These are phyloP conservation scores for Pichia thaimueangensis DNA, from an alignment of 805 yeast genomes.

Conservation along the genomic window DNA sequence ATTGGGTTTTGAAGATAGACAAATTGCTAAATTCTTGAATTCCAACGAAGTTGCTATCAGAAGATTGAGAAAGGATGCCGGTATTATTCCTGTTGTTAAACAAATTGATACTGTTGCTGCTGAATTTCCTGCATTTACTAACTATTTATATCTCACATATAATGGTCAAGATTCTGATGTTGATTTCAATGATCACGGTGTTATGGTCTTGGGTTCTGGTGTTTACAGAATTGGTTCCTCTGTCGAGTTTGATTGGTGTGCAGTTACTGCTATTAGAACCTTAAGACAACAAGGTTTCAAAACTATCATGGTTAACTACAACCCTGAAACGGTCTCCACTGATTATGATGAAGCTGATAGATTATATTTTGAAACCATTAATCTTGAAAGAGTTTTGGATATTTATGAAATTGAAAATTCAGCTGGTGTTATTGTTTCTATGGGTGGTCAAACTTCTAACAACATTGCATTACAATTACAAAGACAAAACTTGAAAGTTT, in stretches of 20 bases:
- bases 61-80: slow-evolving; percentile 78
- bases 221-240: slow-evolving; percentile 98
- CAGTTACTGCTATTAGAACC: slow-evolving; percentile 93
- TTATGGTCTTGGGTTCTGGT: slow-evolving; percentile 96
- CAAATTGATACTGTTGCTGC: slow-evolving; percentile 99
- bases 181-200: slow-evolving; percentile 84
- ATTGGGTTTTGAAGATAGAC: slow-evolving; percentile 95
- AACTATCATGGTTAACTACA: slow-evolving; percentile 95
- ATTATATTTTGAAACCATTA: slow-evolving; percentile 91
- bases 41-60: slow-evolving; percentile 92
- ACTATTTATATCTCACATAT: slow-evolving; percentile 91
- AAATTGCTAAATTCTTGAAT: slow-evolving; percentile 80
- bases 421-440: slow-evolving; percentile 86
- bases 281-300: slow-evolving; percentile 78
- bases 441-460: slow-evolving; percentile 99
- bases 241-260: slow-evolving; percentile 99
- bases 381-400: slow-evolving; percentile 89
- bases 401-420: slow-evolving; percentile 89
- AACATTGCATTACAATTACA: slow-evolving; percentile 90
- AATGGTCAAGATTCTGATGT: slow-evolving; percentile 87
- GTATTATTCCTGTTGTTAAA: slow-evolving; percentile 86
- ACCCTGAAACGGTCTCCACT: slow-evolving; percentile 98
- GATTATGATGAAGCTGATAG: slow-evolving; percentile 98
- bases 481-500: slow-evolving; percentile 89
- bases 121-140: slow-evolving; percentile 95